phyloP scores from a whole-genome alignment of 352 stramenopile species.

The Globisporangium abappressorium region DNA sequence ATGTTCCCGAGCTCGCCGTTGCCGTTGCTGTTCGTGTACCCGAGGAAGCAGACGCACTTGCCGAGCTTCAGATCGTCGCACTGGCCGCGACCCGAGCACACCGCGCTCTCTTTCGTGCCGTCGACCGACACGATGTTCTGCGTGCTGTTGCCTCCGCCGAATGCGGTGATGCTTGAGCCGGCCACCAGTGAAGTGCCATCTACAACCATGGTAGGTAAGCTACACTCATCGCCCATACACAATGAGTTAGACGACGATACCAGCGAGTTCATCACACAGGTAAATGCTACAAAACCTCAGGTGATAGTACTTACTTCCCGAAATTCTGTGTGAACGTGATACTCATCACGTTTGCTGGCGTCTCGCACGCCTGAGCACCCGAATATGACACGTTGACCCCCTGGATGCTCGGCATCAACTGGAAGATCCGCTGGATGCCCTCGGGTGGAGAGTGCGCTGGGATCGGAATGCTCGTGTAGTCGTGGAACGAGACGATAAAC shows the following conservation, averaged over 20 bases:
- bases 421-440: conserved; percentile 31
- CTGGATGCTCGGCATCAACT: conserved; percentile 50
- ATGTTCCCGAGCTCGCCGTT: conserved; percentile 42
- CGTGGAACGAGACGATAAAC: conserved; percentile 63
- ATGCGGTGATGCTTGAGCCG: conserved; percentile 31
- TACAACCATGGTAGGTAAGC: conserved; percentile 54
- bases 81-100: conserved; percentile 61
- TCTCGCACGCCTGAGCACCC: conserved; percentile 59
- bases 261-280: background rate
- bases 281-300: background rate
- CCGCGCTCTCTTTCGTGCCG: conserved; percentile 64
- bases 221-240: conserved; percentile 17
- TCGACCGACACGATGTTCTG: conserved; percentile 38
- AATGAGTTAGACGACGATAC: background rate
- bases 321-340: conserved; percentile 83
- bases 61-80: conserved; percentile 63
- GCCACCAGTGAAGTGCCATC: conserved; percentile 29
- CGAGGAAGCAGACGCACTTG: conserved; percentile 54
- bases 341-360: conserved; percentile 54
- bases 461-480: conserved; percentile 62
- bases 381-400: conserved; percentile 53
- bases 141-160: conserved; percentile 22
- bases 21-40: conserved; percentile 67
- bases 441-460: conserved; percentile 34
- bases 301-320: conserved; percentile 51